Evolutionary conservation across 2,329 filamentous ascomycete species (phyloP).

Genomic region (Ceratocystis lukuohia): DNA sequence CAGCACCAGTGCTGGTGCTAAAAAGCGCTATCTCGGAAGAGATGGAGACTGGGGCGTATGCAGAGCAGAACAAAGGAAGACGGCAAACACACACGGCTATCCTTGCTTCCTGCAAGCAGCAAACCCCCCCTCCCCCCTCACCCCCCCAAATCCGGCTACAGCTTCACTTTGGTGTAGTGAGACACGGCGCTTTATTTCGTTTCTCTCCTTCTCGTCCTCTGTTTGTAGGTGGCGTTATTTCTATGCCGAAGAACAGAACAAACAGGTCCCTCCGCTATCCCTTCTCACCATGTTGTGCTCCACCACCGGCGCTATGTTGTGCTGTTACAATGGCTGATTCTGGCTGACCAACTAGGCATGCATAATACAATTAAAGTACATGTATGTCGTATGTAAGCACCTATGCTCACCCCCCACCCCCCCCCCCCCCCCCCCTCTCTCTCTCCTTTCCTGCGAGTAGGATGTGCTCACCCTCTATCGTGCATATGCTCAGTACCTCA

Average conservation of each 20-base stretch:
- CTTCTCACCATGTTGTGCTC: not conserved
- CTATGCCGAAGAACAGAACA: not conserved
- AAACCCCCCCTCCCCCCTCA: not conserved
- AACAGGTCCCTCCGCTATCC: not conserved
- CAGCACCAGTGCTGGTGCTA: not conserved
- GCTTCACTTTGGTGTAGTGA: not conserved
- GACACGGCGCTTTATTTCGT: not conserved
- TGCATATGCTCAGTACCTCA: not conserved
- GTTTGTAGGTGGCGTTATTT: not conserved
- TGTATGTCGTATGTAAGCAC: not conserved
- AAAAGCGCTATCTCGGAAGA: slow-evolving; percentile 6
- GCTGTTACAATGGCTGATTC: not conserved
- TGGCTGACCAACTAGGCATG: not conserved
- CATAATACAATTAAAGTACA: not conserved
- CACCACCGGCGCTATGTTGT: not conserved
- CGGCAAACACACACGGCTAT: not conserved
- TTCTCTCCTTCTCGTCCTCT: not conserved
- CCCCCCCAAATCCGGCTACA: not conserved
- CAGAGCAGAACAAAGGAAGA: not conserved
- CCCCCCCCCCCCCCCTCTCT: not conserved
- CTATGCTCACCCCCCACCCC: not conserved
- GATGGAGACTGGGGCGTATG: not conserved
- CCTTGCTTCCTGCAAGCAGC: not conserved
- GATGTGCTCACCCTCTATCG: slow-evolving; percentile 6
- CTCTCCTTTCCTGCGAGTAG: slow-evolving; percentile 3